Evolutionary conservation across 2,329 filamentous ascomycete species (phyloP).

Genomic region (Colletotrichum sp.): DNA sequence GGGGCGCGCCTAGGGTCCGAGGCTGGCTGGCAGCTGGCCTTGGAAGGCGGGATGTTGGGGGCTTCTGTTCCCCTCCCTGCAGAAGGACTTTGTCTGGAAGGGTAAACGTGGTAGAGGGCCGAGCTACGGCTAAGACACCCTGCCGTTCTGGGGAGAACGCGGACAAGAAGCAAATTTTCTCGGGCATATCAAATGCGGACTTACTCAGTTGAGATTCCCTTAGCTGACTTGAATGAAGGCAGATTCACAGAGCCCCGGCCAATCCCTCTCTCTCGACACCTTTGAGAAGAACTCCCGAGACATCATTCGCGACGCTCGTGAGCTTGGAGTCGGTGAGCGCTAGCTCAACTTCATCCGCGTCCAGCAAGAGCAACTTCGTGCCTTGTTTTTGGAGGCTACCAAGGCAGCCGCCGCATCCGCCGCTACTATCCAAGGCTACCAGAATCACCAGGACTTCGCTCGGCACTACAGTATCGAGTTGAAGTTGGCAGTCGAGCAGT

Average conservation of each 20-base stretch:
- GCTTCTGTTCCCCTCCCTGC: background rate
- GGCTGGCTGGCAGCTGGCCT: background rate
- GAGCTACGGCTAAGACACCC: background rate
- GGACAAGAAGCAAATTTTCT: background rate
- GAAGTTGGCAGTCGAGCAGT: no score
- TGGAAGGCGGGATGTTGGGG: fast-evolving
- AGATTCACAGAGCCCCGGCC: background rate
- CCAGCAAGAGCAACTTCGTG: no score
- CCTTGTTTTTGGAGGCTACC: no score
- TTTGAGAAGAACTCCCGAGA: no score
- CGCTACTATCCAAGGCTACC: no score
- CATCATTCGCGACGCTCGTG: no score
- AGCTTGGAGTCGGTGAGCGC: no score
- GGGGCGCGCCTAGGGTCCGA: background rate
- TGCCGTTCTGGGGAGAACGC: background rate
- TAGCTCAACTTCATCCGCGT: no score
- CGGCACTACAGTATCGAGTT: no score
- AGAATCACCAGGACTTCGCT: no score
- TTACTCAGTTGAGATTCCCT: background rate
- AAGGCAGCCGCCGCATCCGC: no score
- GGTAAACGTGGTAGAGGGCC: background rate
- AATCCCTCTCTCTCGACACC: background rate
- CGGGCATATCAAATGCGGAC: background rate
- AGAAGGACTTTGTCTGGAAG: background rate
- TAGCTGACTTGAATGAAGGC: background rate